Evolutionary conservation across 768 basidiomycete genomes (phyloP), one percentile per base, ranked within the genome.

Genomic region (Psilocybe subaeruginosa): DNA sequence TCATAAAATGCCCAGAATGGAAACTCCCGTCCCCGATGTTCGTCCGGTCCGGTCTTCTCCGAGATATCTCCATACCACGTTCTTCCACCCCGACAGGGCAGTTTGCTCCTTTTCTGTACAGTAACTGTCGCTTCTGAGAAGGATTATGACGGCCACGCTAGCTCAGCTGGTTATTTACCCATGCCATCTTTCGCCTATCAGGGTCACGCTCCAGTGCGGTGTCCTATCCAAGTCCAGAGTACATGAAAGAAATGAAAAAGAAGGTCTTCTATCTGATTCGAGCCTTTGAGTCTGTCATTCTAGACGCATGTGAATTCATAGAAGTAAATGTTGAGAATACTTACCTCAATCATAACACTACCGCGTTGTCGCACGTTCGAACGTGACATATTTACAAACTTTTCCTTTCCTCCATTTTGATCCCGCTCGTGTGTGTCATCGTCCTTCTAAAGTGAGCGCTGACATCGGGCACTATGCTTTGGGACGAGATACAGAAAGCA

Each of bases 1-100:
- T 68, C 66, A 72, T 72, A 65, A 55, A 60, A 45, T 41, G 52
- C 67, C 65, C 41, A 48, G 60, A 54, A 60, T 50, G 66, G 68
- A 35, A 69, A 63, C 52, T 64, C 60, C 54, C 62, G 46, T 60
- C 50, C 56, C 66, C 68, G 64, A 67, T 63, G 56, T 67, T 66
- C 61, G 64, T 54, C 66, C 64, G 64, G 68, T 63, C 64, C 64
- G 68, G 60, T 29, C 52, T 57, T 56, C 30, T 29, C 68, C 66
- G 66, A 69, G 61, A 56, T 61, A 64, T 64, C 65, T 66, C 68
- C 66, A 54, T 39, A 45, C 45, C 56, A 41, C 55, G 54, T 61
- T 51, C 51, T 37, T 53, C 11, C 6, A 33, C 31, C n/a, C 14
- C n/a, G 51, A 9, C 31, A 53, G 19, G 14, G 7, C n/a, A n/a